phyloP scores from a whole-genome alignment of 2,329 filamentous ascomycete species.

The Clathrospora elynae region DNA sequence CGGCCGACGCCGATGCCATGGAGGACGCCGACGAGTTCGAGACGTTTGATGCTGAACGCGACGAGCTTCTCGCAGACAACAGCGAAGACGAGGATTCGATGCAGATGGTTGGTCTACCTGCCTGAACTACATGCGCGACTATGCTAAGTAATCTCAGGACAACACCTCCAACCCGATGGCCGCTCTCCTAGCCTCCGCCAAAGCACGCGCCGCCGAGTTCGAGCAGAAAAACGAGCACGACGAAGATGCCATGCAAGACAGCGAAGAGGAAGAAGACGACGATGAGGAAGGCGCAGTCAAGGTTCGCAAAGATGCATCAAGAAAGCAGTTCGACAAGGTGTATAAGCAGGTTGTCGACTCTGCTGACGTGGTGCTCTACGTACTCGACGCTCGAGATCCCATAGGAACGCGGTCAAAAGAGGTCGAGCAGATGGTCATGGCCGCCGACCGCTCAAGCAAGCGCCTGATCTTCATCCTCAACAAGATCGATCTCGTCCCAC shows the following conservation, averaged over 20 bases:
- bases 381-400: conserved; percentile 89
- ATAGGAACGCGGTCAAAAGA: conserved; percentile 89
- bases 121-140: neutral
- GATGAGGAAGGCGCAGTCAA: conserved; percentile 46
- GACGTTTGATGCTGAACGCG: conserved; percentile 57
- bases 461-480: conserved; percentile 89
- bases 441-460: conserved; percentile 81
- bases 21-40: conserved; percentile 47
- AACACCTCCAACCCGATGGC: conserved; percentile 86
- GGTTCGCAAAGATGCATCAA: conserved; percentile 65
- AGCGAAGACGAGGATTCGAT: conserved; percentile 62
- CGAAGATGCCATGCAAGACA: conserved; percentile 63
- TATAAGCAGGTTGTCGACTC: conserved; percentile 92
- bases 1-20: conserved; percentile 45
- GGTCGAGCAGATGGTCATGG: conserved; percentile 88
- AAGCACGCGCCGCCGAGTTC: conserved; percentile 76
- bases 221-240: conserved; percentile 67
- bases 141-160: conserved; percentile 51
- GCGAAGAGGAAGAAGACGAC: conserved; percentile 58
- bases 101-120: conserved; percentile 53
- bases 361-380: conserved; percentile 89
- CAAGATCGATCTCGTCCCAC: conserved; percentile 91
- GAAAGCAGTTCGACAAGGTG: conserved; percentile 90
- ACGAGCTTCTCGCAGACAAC: conserved; percentile 55
- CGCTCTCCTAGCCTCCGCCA: conserved; percentile 83